Percentiles rank a stretch among this genome's conserved stretches.
Evolutionary conservation across 179 eudicot species (phyloP).

Genomic region (Silene coronaria): DNA sequence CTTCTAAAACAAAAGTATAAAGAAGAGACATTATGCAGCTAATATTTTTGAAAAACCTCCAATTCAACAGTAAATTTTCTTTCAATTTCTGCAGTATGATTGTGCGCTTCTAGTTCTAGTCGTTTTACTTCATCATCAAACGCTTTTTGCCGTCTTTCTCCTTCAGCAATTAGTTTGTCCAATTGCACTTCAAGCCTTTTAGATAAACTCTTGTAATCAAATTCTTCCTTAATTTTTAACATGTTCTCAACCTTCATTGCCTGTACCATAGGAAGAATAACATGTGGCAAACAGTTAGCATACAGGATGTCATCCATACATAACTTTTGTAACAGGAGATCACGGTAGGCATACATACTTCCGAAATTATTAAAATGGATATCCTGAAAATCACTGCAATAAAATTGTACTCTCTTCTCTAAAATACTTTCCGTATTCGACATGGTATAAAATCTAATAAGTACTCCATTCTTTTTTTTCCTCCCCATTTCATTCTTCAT

Average conservation of each 20-base stretch:
- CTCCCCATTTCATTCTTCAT: neutral
- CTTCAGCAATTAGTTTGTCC: slow-evolving; percentile 84
- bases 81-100: slow-evolving; percentile 69
- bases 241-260: slow-evolving; percentile 99
- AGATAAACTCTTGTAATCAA: slow-evolving; percentile 90
- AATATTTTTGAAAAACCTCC: slow-evolving; percentile 53
- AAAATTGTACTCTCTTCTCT: neutral
- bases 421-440: neutral
- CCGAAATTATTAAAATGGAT: neutral
- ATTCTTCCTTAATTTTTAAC: slow-evolving; percentile 94
- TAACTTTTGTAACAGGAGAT: neutral
- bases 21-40: slow-evolving; percentile 14
- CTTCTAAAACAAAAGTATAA: slow-evolving; percentile 5
- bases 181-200: slow-evolving; percentile 81
- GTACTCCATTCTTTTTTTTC: neutral
- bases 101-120: slow-evolving; percentile 62
- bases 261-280: slow-evolving; percentile 33
- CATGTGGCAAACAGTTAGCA: neutral
- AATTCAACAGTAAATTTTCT: slow-evolving; percentile 60
- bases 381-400: neutral
- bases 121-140: slow-evolving; percentile 75
- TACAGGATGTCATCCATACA: neutral
- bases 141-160: slow-evolving; percentile 85
- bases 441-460: too few species aligned
- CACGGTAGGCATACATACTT: slow-evolving; percentile 2